Evolutionary conservation across 202 grass and related monocot genomes (phyloP).

Genomic region (Setaria italica): DNA sequence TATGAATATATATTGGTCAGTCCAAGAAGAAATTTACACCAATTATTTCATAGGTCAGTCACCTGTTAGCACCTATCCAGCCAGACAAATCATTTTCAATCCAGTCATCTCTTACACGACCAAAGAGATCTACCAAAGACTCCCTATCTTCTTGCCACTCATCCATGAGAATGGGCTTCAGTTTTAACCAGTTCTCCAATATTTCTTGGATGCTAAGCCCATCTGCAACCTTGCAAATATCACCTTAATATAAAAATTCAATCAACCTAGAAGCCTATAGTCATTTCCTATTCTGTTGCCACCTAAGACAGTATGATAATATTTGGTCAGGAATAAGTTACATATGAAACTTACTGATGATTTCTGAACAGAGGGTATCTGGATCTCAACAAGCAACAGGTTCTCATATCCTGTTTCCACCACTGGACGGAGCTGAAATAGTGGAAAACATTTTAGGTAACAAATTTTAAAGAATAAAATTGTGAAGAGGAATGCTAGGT

Average conservation of each 20-base stretch:
- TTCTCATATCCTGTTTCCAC: conserved; percentile 97
- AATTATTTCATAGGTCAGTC: conserved; percentile 28
- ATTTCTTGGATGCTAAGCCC: conserved; percentile 71
- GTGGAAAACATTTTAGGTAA: conserved; percentile 23
- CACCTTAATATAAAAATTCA: conserved; percentile 34
- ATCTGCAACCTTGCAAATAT: conserved; percentile 85
- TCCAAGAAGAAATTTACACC: background rate
- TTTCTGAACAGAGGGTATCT: conserved; percentile 59
- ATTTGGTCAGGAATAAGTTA: background rate
- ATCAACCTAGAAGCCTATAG: conserved; percentile 41
- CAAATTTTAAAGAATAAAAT: conserved; percentile 7
- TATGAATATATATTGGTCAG: conserved; percentile 4
- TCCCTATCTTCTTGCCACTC: conserved; percentile 91
- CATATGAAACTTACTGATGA: conserved; percentile 65
- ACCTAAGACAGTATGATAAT: conserved; percentile 12
- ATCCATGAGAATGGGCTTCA: conserved; percentile 78
- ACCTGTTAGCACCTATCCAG: conserved; percentile 96
- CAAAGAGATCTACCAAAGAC: conserved; percentile 81
- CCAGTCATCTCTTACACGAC: conserved; percentile 88
- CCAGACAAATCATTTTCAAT: conserved; percentile 87
- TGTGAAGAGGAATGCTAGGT: conserved; percentile 23
- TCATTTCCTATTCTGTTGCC: conserved; percentile 13
- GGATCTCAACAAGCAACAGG: conserved; percentile 80
- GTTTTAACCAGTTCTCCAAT: conserved; percentile 72
- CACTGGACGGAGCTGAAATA: conserved; percentile 84